Conservation (phyloP, 306 rosid genomes). For the Ziziphus jujuba region DNA sequence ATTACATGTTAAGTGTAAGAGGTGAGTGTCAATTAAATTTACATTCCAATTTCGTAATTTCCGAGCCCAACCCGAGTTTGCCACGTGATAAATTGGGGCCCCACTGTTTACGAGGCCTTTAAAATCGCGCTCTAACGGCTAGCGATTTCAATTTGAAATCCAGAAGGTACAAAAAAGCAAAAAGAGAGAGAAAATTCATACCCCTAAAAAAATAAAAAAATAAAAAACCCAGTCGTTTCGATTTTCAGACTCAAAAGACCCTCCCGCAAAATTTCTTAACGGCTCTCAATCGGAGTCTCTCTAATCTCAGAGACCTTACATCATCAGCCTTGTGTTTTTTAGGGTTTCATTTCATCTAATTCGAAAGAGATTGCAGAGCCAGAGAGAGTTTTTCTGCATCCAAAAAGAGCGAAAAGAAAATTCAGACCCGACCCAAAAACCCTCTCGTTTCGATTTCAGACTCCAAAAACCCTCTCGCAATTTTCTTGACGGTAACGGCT, state of each 20-base stretch:
- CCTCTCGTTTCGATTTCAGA: conserved; percentile 1
- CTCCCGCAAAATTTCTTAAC: not conserved
- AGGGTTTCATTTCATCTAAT: no score
- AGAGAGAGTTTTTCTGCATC: no score
- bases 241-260: not conserved
- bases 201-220: not conserved
- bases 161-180: not conserved
- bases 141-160: conserved; percentile 43
- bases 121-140: conserved; percentile 57
- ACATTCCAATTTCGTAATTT: no score
- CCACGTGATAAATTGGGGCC: not conserved
- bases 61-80: no score
- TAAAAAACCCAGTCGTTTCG: not conserved
- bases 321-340: no score
- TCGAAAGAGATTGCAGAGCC: no score
- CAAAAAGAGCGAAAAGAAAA: no score
- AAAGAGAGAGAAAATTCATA: not conserved
- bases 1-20: no score
- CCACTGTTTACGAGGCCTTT: not conserved
- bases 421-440: not conserved
- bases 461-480: not conserved
- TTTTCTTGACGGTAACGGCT: not conserved
- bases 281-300: not conserved
- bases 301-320: no score
- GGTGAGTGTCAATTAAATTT: no score